phyloP scores from a whole-genome alignment of 2,329 filamentous ascomycete species.

The Penicillium sp. region DNA sequence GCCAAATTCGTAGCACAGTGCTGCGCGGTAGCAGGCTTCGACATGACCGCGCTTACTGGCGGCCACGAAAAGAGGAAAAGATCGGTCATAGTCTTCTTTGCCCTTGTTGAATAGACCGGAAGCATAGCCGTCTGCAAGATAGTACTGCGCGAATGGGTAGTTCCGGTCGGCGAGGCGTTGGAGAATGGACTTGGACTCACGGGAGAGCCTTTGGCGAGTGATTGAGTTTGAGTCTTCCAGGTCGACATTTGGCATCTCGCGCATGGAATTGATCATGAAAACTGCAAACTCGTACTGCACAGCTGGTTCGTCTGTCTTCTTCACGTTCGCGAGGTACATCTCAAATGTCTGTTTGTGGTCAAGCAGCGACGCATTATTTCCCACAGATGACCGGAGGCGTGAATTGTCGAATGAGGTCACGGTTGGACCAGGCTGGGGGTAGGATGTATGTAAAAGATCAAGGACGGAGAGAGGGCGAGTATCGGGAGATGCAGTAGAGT shows the following conservation, averaged over 20 bases:
- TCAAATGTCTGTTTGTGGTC: conserved; percentile 91
- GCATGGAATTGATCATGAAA: conserved; percentile 84
- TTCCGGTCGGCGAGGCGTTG: conserved; percentile 79
- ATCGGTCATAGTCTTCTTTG: conserved; percentile 83
- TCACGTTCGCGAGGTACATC: conserved; percentile 95
- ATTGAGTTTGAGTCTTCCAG: conserved; percentile 35
- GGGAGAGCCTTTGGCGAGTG: conserved; percentile 63
- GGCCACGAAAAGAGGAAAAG: conserved; percentile 86
- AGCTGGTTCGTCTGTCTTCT: conserved; percentile 86
- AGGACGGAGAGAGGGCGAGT: conserved; percentile 57
- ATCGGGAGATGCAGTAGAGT: conserved; percentile 52
- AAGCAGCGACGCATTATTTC: conserved; percentile 83
- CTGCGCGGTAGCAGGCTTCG: conserved; percentile 89
- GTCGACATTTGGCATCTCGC: conserved; percentile 63
- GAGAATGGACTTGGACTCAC: conserved; percentile 83
- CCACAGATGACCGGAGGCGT: conserved; percentile 70
- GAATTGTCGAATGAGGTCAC: conserved; percentile 69
- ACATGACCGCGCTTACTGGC: conserved; percentile 96
- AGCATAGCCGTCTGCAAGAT: conserved; percentile 87
- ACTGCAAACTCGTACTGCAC: conserved; percentile 96
- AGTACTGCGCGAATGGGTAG: conserved; percentile 97
- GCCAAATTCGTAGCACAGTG: conserved; percentile 94
- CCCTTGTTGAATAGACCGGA: conserved; percentile 94
- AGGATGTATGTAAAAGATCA: conserved; percentile 63
- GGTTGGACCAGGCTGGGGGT: conserved; percentile 71